These are phyloP conservation scores for Lathyrus aphaca DNA, from an alignment of 306 rosid species.

Conservation along the genomic window DNA sequence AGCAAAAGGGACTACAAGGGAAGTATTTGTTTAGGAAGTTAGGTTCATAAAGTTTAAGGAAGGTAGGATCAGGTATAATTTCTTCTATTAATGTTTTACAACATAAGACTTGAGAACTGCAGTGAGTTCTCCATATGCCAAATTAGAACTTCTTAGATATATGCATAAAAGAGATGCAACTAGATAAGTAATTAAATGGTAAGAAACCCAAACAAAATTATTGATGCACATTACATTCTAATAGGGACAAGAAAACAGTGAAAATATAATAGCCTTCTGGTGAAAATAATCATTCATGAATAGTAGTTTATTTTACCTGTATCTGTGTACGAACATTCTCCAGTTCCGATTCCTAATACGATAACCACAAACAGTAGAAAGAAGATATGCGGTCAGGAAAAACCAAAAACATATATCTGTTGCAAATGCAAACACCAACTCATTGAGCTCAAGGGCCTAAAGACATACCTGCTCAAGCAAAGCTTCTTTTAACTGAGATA, in stretches of 20 bases:
- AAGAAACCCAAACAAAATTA: slow-evolving; percentile 21
- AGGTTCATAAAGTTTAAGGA: slow-evolving; percentile 13
- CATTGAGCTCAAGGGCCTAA: not conserved
- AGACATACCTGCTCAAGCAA: slow-evolving; percentile 73
- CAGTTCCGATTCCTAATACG: slow-evolving; percentile 79
- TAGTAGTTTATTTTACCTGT: slow-evolving; percentile 62
- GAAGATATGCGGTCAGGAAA: slow-evolving; percentile 29
- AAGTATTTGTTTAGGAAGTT: slow-evolving; percentile 3
- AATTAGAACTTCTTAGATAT: slow-evolving; percentile 25
- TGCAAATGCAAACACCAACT: not conserved
- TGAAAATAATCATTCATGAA: slow-evolving; percentile 22
- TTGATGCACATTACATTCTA: slow-evolving; percentile 20
- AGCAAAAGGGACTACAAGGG: not conserved
- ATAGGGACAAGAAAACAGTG: slow-evolving; percentile 1
- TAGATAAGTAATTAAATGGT: slow-evolving; percentile 15
- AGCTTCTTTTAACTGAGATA: slow-evolving; percentile 86
- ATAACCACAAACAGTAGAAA: slow-evolving; percentile 27
- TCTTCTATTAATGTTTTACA: slow-evolving; percentile 28
- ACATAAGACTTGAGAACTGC: slow-evolving; percentile 7
- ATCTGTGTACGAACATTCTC: slow-evolving; percentile 83
- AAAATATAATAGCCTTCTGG: not conserved
- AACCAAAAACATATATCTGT: slow-evolving; percentile 12
- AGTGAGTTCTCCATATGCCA: slow-evolving; percentile 19
- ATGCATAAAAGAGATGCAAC: slow-evolving; percentile 10
- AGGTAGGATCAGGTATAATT: slow-evolving; percentile 14